These are phyloP conservation scores for Pseudocercospora fuligena DNA, from an alignment of 2,329 filamentous ascomycete species.

Conservation along the genomic window DNA sequence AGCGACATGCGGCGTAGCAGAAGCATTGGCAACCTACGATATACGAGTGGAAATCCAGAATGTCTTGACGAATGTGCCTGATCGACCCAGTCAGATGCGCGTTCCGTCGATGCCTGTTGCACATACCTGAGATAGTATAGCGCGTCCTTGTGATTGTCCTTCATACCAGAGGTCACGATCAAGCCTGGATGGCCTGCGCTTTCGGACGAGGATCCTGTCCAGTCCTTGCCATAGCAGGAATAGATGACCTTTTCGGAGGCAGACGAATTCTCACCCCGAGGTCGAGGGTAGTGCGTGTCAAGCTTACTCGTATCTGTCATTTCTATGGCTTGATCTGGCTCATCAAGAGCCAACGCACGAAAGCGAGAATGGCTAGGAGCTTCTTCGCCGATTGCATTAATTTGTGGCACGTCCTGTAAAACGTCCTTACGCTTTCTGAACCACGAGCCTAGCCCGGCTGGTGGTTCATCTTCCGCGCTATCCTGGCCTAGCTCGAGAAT, in stretches of 20 bases:
- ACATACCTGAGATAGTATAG: neutral
- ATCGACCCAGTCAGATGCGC: neutral
- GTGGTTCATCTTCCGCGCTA: too few species aligned
- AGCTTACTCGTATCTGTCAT: neutral
- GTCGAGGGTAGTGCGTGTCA: neutral
- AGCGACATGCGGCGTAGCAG: too few species aligned
- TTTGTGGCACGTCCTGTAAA: too few species aligned
- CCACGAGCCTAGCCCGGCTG: too few species aligned
- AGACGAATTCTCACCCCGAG: neutral
- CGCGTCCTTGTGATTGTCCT: neutral
- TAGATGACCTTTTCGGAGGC: neutral
- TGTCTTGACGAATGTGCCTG: neutral
- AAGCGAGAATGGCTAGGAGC: constrained; percentile 4
- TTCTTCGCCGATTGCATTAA: too few species aligned
- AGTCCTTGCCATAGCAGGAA: neutral
- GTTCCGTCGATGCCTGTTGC: neutral
- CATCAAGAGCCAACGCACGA: neutral
- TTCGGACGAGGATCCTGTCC: neutral
- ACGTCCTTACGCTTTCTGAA: too few species aligned
- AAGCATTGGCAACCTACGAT: neutral
- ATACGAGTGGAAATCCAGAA: neutral
- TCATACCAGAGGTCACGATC: neutral
- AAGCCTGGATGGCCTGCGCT: neutral
- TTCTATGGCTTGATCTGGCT: neutral
- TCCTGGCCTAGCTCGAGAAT: too few species aligned